Conservation (phyloP, 164 flowering plant genomes). For the Piper longum region DNA sequence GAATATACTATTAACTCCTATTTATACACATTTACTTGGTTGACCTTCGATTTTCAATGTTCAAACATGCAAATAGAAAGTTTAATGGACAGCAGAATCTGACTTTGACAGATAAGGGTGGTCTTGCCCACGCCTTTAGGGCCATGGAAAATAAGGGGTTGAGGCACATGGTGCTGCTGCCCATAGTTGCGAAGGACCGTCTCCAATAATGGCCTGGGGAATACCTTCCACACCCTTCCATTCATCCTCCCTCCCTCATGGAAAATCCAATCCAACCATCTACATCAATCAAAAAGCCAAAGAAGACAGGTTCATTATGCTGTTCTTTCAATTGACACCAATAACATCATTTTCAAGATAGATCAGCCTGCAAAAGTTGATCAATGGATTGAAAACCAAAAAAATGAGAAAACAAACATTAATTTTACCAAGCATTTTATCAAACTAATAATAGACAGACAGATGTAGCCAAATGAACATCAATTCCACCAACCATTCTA, state of each 20-base stretch:
- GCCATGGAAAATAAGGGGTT: slow-evolving; percentile 85
- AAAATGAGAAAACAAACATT: no score
- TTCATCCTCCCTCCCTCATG: neutral
- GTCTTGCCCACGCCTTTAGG: slow-evolving; percentile 93
- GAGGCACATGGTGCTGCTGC: slow-evolving; percentile 62
- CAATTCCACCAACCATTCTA: no score
- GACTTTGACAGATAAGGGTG: slow-evolving; percentile 79
- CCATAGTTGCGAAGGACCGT: slow-evolving; percentile 75
- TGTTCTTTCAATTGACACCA: no score
- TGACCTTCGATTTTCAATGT: neutral
- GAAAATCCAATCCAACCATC: neutral
- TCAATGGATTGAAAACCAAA: no score
- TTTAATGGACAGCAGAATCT: neutral
- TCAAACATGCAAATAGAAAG: neutral
- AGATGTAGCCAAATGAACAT: neutral
- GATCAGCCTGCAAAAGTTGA: no score
- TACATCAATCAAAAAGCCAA: neutral
- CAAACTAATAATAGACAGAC: neutral
- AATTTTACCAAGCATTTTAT: neutral
- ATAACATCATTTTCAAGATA: no score
- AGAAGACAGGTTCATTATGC: neutral
- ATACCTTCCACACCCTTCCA: slow-evolving; percentile 49
- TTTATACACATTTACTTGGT: no score
- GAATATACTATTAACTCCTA: no score
- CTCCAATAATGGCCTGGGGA: slow-evolving; percentile 73